Evolutionary conservation across 164 flowering plant genomes (phyloP).

Genomic region (Piper longum): DNA sequence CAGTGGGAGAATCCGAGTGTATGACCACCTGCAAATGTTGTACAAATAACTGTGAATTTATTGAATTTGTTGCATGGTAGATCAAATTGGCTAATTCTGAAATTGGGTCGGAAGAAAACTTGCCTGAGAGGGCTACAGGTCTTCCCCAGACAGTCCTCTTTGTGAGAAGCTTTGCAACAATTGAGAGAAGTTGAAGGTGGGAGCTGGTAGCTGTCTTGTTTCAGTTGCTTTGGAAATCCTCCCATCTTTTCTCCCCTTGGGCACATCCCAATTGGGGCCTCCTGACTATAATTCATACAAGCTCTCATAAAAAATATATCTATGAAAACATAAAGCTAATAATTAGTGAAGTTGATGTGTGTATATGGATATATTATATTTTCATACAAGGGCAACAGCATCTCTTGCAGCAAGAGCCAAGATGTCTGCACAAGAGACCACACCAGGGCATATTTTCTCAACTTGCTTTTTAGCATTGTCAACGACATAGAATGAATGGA

Average conservation of each 20-base stretch:
- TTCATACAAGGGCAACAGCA: slow-evolving; percentile 51
- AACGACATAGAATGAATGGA: slow-evolving; percentile 76
- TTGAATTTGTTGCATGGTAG: background rate
- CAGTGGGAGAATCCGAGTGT: slow-evolving; percentile 85
- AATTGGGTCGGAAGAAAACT: background rate
- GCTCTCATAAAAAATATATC: background rate
- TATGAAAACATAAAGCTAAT: background rate
- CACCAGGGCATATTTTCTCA: slow-evolving; percentile 62
- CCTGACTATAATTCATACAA: slow-evolving; percentile 38
- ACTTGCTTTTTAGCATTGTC: slow-evolving; percentile 56
- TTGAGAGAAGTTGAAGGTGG: slow-evolving; percentile 60
- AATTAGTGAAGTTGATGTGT: background rate
- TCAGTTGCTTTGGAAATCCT: slow-evolving; percentile 65
- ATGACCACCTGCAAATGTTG: slow-evolving; percentile 52
- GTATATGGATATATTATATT: background rate
- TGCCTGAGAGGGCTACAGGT: slow-evolving; percentile 82
- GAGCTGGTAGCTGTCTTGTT: slow-evolving; percentile 58
- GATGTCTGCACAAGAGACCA: slow-evolving; percentile 92
- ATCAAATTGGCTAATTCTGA: background rate
- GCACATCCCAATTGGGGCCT: slow-evolving; percentile 81
- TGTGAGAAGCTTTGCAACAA: slow-evolving; percentile 62
- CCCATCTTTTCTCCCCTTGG: slow-evolving; percentile 83
- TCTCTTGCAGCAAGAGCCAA: slow-evolving; percentile 79
- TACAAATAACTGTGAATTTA: background rate
- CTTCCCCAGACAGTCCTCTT: slow-evolving; percentile 59